Evolutionary conservation across 2,329 filamentous ascomycete species (phyloP).

Genomic region (Fusarium veterinarium): DNA sequence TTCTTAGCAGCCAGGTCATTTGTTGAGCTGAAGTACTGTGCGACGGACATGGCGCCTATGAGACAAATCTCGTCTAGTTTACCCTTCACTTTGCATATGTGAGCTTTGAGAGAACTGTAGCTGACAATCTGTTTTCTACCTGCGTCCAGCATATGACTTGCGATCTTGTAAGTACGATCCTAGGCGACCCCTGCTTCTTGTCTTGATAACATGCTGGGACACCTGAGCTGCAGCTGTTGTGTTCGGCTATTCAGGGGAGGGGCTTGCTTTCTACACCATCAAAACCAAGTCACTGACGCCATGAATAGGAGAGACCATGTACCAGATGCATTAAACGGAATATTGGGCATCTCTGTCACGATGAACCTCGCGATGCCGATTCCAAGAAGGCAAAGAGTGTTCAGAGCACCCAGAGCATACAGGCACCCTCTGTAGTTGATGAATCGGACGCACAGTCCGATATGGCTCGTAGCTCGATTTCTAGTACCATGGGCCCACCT

Average conservation of each 20-base stretch:
- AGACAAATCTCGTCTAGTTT: conserved; percentile 17
- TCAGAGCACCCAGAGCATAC: conserved; percentile 57
- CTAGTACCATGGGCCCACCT: conserved; percentile 65
- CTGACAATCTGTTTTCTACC: conserved; percentile 43
- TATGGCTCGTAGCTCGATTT: conserved; percentile 65
- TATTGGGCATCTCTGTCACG: conserved; percentile 97
- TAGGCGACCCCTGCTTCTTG: conserved; percentile 40
- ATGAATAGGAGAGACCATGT: conserved; percentile 86
- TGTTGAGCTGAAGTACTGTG: conserved; percentile 26
- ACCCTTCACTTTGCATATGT: conserved; percentile 24
- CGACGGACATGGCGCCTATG: conserved; percentile 28
- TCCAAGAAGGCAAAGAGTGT: conserved; percentile 80
- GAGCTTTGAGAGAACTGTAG: conserved; percentile 34
- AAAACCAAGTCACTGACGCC: conserved; percentile 43
- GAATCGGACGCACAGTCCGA: conserved; percentile 67
- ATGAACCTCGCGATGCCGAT: conserved; percentile 89
- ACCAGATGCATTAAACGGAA: conserved; percentile 98
- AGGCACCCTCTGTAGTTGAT: conserved; percentile 64
- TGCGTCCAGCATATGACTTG: conserved; percentile 84
- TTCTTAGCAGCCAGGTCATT: conserved; percentile 27
- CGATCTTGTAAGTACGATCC: conserved; percentile 77
- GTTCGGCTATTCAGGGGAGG: conserved; percentile 9
- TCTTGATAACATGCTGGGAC: conserved; percentile 16
- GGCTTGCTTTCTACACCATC: conserved; percentile 26
- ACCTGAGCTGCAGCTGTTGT: conserved; percentile 23